Base-by-base conservation (phyloP, 2,329 filamentous ascomycete species). In the Ceratocystis alfenasii region DNA sequence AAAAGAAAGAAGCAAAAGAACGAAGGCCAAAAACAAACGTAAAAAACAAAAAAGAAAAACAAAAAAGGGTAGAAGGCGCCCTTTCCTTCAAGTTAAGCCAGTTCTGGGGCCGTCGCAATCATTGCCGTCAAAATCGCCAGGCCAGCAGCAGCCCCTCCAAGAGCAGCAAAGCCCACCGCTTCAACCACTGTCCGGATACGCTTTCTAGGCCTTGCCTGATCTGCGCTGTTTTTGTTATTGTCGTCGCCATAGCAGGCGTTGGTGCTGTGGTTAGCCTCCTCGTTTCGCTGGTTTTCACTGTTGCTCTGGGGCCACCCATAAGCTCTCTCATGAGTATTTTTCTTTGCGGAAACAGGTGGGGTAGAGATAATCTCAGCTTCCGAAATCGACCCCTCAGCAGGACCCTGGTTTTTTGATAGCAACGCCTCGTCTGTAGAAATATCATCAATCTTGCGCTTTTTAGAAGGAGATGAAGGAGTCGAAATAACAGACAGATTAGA, bases 61-160 rank as follows among this genome's bases (percentile, higher is more conserved):
- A 57, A 64, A 15, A 25, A 63, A 63, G 3, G 8, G 20, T 50
- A 50, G 1, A 50, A n/a, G 5, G 2, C 46, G 2, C 3, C 20
- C 17, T 22, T 20, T 22, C 48, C 48, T 4, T 22, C 48, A 20
- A 5, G 15, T 62, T 63, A 73, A 22, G 64, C 67, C 50, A 76
- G 73, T 2, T 72, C 71, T 0, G 75, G 76, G 0, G 75, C 76
- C 7, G 75, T 76, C 68, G 74, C 76, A 53, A 77, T 74, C 12
- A 77, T 70, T 1, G 75, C 74, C 0, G 73, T 72, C 10, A 77
- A 68, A 2, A 77, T 71, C 63, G 75, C 73, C 1, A 74, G 72
- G 7, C 74, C 74, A 10, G 73, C 72, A 6, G 73, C 72, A 25
- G 72, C 71, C 20, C 74, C 74, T 8, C 76, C 76, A 1, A 77